Conservation (phyloP, 1,139 yeast species). For the Zygosaccharomyces sapae region DNA sequence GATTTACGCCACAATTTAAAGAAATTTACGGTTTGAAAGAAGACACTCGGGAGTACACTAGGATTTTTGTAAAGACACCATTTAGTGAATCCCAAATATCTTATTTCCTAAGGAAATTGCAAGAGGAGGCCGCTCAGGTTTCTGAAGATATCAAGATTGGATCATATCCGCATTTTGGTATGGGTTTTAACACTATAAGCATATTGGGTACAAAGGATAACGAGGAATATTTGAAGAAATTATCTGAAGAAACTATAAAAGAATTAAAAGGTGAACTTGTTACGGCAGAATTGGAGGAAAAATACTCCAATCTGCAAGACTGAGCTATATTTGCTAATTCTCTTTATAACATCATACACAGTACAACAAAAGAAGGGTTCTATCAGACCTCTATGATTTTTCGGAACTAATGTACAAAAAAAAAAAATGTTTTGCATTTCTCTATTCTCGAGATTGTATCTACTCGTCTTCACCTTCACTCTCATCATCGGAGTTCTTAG, state of each 20-base stretch:
- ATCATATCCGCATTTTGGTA: conserved; percentile 72
- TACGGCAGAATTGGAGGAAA: conserved; percentile 51
- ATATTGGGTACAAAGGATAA: conserved; percentile 54
- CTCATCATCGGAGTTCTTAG: conserved; percentile 87
- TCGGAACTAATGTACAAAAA: conserved; percentile 1
- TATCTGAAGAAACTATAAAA: conserved; percentile 47
- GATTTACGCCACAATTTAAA: conserved; percentile 36
- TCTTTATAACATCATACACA: background rate
- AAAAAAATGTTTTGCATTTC: background rate
- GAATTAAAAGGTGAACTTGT: conserved; percentile 54
- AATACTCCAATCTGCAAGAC: conserved; percentile 27
- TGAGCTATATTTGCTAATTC: background rate
- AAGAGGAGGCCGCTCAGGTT: conserved; percentile 42
- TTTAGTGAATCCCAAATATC: conserved; percentile 67
- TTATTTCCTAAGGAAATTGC: conserved; percentile 53
- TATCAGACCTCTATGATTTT: conserved; percentile 4
- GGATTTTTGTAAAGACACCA: conserved; percentile 61
- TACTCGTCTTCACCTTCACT: conserved; percentile 37
- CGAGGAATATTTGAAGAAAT: conserved; percentile 39
- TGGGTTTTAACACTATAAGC: conserved; percentile 64
- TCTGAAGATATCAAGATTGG: conserved; percentile 59
- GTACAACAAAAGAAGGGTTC: background rate
- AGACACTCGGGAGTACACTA: conserved; percentile 34
- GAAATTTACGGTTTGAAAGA: conserved; percentile 23
- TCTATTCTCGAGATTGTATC: conserved; percentile 1